Evolutionary conservation across 73 alveolate genomes (phyloP), one percentile per base, ranked within the genome.

Genomic region (Paraurostyla sp.): DNA sequence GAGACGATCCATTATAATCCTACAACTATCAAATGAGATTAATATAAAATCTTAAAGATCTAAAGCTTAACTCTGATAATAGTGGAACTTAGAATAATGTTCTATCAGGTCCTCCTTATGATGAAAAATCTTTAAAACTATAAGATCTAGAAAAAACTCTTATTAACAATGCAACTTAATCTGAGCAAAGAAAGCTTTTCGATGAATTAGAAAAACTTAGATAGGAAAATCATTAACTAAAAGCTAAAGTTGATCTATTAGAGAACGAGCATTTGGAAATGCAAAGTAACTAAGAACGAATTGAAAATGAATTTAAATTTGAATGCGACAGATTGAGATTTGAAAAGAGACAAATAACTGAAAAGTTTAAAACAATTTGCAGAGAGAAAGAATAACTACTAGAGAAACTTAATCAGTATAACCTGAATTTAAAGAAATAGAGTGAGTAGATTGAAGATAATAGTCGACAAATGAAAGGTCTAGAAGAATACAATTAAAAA

Each of bases 141-240:
- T 35, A 65, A 40, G 82, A 65, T 22, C 46, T 65, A 16, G 82
- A 65, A 40, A 65, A 65, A 65, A 65, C 56, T 38, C 76, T 9
- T 6, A 33, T 38, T 35, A 36, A 4, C 4, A 18, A 4, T 3
- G 11, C 7, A 38, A 35, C 58, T 35, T 15, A 11, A 38, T 33
- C 6, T 18, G 58, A 22, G 42, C 6, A 7, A 16, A 2, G 7
- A n/a, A n/a, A n/a, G n/a, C n/a, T n/a, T n/a, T n/a, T n/a, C n/a
- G 32, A 36, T 1, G 82, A 65, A 11, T 36, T 65, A 16, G 82
- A 65, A 38, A 65, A 22, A 40, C 9, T 65, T 3, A 11, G 41
- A 11, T 18, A 36, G 3, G 82, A 65, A 65, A 65, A 65, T 38
- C 7, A 13, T 0, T 35, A 38, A 65, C 25, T 65, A 38, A 33